A percentile compares a stretch with the other conserved stretches of the same genome.
Evolutionary conservation across 306 rosid genomes (phyloP).

Genomic region (Arachis stenosperma): DNA sequence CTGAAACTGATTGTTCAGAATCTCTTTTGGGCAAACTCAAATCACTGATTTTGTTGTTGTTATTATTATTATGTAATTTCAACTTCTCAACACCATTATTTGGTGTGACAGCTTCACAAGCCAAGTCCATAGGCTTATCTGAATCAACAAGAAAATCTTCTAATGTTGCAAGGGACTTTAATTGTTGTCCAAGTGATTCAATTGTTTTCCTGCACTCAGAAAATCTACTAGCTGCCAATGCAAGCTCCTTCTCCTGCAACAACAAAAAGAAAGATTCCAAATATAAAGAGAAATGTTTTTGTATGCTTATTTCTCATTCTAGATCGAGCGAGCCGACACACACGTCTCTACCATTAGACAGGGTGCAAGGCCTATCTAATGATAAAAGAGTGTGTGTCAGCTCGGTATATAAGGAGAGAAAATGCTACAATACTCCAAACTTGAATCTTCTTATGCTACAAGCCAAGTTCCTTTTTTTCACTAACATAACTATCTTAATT

Average conservation of each 20-base stretch:
- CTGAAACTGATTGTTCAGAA: slow-evolving; percentile 37
- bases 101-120: slow-evolving; percentile 26
- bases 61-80: slow-evolving; percentile 28
- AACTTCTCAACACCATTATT: slow-evolving; percentile 34
- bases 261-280: slow-evolving; percentile 7
- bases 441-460: too few relatives aligned
- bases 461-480: too few relatives aligned
- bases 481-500: too few relatives aligned
- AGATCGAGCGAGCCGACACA: too few relatives aligned
- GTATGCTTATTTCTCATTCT: too few relatives aligned
- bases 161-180: slow-evolving; percentile 67
- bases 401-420: too few relatives aligned
- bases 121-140: slow-evolving; percentile 43
- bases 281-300: too few relatives aligned
- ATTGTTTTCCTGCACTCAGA: slow-evolving; percentile 81
- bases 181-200: slow-evolving; percentile 69
- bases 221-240: slow-evolving; percentile 70
- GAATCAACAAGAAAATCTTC: slow-evolving; percentile 70
- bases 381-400: too few relatives aligned
- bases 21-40: slow-evolving; percentile 37
- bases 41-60: slow-evolving; percentile 1
- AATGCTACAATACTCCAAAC: too few relatives aligned
- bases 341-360: too few relatives aligned
- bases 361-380: too few relatives aligned
- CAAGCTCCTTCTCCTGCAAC: slow-evolving; percentile 72